Percentiles rank a stretch among this genome's conserved stretches.
Evolutionary conservation across 2,329 filamentous ascomycete genomes (phyloP).

Genomic region (Monilinia fructigena): DNA sequence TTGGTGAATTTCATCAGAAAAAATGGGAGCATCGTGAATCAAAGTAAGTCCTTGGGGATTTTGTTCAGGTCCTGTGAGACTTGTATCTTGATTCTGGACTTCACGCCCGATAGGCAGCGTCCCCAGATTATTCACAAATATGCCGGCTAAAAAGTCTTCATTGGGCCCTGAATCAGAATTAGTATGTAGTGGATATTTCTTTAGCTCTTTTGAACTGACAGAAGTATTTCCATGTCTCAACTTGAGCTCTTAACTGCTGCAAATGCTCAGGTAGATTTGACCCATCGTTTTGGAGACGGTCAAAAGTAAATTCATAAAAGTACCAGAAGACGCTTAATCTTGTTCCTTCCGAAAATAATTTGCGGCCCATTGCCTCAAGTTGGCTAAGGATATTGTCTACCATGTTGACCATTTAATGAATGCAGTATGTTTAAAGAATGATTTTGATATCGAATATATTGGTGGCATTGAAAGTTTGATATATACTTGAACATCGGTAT

Average conservation of each 20-base stretch:
- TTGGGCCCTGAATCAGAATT: constrained; percentile 1
- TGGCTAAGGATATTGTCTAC: neutral
- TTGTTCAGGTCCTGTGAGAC: neutral
- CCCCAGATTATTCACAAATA: neutral
- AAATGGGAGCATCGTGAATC: neutral
- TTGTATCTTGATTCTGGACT: neutral
- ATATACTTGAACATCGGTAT: neutral
- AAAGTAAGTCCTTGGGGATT: neutral
- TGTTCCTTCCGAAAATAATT: neutral
- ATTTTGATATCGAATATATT: neutral
- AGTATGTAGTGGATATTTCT: neutral
- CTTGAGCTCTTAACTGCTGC: neutral
- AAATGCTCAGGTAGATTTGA: neutral
- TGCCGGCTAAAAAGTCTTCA: neutral
- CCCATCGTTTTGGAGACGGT: neutral
- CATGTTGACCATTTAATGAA: neutral
- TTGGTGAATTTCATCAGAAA: neutral
- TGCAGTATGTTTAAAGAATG: neutral
- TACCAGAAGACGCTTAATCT: neutral
- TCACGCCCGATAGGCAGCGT: no score
- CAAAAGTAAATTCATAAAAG: neutral
- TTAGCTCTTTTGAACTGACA: neutral
- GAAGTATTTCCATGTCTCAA: constrained; percentile 7
- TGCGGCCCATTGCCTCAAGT: constrained; percentile 3
- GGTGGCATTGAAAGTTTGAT: neutral